These are phyloP conservation scores for Porcisia hertigi DNA, from an alignment of 208 protist species.

Conservation along the genomic window DNA sequence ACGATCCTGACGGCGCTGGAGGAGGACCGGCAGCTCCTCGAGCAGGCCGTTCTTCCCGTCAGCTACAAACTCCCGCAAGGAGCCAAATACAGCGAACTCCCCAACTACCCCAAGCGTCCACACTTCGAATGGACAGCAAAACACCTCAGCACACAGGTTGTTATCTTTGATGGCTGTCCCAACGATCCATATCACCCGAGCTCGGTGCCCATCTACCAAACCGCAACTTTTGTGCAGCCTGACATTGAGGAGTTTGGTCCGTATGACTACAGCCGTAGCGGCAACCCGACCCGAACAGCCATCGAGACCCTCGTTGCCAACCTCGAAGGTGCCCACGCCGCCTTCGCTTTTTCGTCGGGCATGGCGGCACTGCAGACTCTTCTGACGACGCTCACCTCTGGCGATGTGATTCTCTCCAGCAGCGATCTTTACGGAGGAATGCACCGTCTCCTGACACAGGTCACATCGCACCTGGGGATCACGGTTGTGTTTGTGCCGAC, in stretches of 20 bases:
- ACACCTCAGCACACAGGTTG: constrained; percentile 72
- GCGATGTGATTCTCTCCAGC: constrained; percentile 79
- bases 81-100: constrained; percentile 62
- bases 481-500: constrained; percentile 90
- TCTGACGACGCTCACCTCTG: constrained; percentile 68
- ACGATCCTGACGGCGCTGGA: constrained; percentile 58
- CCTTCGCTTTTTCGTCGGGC: constrained; percentile 88
- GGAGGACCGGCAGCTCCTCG: constrained; percentile 50
- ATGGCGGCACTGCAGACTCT: constrained; percentile 89
- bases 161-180: constrained; percentile 87
- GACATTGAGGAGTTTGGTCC: constrained; percentile 77
- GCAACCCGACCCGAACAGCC: constrained; percentile 94
- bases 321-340: constrained; percentile 90
- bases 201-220: constrained; percentile 91
- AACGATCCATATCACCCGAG: constrained; percentile 91
- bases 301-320: constrained; percentile 91
- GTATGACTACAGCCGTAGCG: constrained; percentile 94
- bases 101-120: constrained; percentile 69
- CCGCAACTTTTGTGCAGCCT: constrained; percentile 90
- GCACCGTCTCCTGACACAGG: constrained; percentile 88
- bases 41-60: constrained; percentile 41
- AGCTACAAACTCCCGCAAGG: constrained; percentile 36
- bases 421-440: constrained; percentile 95
- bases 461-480: constrained; percentile 67
- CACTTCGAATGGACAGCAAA: constrained; percentile 73